phyloP scores from a whole-genome alignment of 176 grass and related monocot species.

The Stipa capillata region DNA sequence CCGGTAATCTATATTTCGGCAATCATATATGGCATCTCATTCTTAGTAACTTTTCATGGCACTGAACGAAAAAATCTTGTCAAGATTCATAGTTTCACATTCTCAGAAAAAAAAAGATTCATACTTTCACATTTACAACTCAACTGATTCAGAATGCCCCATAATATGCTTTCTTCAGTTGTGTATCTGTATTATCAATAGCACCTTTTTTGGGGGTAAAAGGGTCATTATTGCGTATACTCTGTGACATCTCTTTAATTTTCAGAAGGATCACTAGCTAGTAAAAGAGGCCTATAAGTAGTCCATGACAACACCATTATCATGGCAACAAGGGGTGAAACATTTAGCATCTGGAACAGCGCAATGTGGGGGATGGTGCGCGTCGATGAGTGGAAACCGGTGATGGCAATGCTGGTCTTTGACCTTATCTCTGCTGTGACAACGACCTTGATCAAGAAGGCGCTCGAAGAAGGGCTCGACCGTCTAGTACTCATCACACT shows the following conservation, averaged over 20 bases:
- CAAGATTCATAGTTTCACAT: neutral
- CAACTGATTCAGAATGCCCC: neutral
- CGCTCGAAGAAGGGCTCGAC: constrained; percentile 56
- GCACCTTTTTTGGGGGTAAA: neutral
- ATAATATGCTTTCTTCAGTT: neutral
- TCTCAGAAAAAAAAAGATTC: too few relatives aligned
- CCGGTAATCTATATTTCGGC: neutral
- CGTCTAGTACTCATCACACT: constrained; percentile 71
- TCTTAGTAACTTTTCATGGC: constrained; percentile 13
- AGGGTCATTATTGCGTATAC: neutral
- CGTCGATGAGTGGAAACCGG: constrained; percentile 47
- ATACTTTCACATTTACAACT: neutral
- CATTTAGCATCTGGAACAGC: neutral
- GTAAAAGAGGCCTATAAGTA: constrained; percentile 38
- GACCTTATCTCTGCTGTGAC: constrained; percentile 52
- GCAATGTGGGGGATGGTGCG: constrained; percentile 14
- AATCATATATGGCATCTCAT: neutral
- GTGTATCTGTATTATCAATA: neutral
- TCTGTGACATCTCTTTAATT: neutral
- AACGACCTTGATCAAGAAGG: constrained; percentile 71
- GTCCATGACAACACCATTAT: constrained; percentile 9
- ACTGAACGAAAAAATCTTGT: neutral
- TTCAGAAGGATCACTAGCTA: neutral
- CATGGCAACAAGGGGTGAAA: neutral
- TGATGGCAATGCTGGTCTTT: constrained; percentile 53